These are phyloP conservation scores for Carex littledalei DNA, from an alignment of 176 grass and related monocot species.

Conservation along the genomic window DNA sequence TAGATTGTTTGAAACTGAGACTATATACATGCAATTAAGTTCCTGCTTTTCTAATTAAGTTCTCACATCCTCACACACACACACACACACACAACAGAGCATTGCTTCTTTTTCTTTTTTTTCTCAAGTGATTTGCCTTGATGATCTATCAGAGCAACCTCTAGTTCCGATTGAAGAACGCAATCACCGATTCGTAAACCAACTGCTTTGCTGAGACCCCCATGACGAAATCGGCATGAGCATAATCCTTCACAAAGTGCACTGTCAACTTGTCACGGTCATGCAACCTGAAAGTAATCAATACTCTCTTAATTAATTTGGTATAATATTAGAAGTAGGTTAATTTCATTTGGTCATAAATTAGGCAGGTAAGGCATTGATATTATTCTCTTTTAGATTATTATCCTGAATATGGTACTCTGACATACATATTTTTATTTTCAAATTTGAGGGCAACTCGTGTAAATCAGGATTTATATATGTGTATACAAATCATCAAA, in stretches of 20 bases:
- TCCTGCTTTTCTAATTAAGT: not conserved
- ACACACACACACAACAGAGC: not conserved
- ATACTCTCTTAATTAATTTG: not conserved
- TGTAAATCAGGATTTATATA: not conserved
- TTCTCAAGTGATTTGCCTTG: not conserved
- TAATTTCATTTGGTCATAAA: not conserved
- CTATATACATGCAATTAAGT: not conserved
- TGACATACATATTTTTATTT: too few species aligned
- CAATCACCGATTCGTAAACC: conserved; percentile 24
- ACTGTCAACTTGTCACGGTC: conserved; percentile 24
- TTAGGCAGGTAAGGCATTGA: too few species aligned
- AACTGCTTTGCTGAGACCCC: conserved; percentile 25
- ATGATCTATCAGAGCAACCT: not conserved
- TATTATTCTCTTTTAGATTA: too few species aligned
- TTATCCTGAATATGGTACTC: too few species aligned
- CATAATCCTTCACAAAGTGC: conserved; percentile 40
- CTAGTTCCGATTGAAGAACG: conserved; percentile 20
- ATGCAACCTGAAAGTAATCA: conserved; percentile 7
- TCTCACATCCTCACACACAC: not conserved
- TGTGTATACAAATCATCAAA: not conserved
- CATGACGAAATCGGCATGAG: conserved; percentile 37
- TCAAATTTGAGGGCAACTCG: too few species aligned
- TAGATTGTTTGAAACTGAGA: not conserved
- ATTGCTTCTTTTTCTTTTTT: not conserved
- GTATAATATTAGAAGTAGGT: not conserved